These are phyloP conservation scores for Phenoliferia sp. DNA, from an alignment of 1,284 basidiomycete species.

Conservation along the genomic window DNA sequence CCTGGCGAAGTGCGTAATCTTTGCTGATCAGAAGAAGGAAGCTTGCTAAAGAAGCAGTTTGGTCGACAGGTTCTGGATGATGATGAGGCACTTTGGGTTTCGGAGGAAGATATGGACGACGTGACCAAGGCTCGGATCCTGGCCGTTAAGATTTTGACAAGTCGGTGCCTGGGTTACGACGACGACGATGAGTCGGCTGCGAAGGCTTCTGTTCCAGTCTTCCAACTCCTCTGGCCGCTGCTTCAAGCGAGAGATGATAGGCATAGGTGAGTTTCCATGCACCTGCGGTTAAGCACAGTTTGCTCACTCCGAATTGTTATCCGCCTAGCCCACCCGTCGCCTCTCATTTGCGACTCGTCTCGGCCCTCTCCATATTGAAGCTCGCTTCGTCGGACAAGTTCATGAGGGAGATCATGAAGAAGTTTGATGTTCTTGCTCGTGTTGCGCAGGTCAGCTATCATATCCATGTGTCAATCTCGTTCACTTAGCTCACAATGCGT, in stretches of 20 bases:
- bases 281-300: background rate
- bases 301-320: background rate
- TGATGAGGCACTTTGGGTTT: conserved; percentile 61
- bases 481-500: background rate
- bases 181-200: conserved; percentile 53
- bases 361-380: conserved; percentile 74
- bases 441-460: conserved; percentile 23
- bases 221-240: conserved; percentile 67
- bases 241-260: conserved; percentile 46
- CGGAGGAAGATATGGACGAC: conserved; percentile 57
- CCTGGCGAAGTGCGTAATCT: conserved; percentile 48
- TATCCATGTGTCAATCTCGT: background rate
- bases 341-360: conserved; percentile 64
- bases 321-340: conserved; percentile 24
- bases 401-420: conserved; percentile 42
- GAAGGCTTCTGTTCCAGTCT: conserved; percentile 63
- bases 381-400: conserved; percentile 58
- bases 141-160: conserved; percentile 69
- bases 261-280: conserved; percentile 10
- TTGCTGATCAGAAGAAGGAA: conserved; percentile 5
- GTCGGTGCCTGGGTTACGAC: conserved; percentile 67
- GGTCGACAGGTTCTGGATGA: conserved; percentile 32
- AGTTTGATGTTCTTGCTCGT: conserved; percentile 28
- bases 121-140: conserved; percentile 61
- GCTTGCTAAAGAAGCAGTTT: background rate